These are phyloP conservation scores for Sphagnum magellanicum DNA, from an alignment of 228 moss, liverwort and hornwort genomes.

Conservation along the genomic window DNA sequence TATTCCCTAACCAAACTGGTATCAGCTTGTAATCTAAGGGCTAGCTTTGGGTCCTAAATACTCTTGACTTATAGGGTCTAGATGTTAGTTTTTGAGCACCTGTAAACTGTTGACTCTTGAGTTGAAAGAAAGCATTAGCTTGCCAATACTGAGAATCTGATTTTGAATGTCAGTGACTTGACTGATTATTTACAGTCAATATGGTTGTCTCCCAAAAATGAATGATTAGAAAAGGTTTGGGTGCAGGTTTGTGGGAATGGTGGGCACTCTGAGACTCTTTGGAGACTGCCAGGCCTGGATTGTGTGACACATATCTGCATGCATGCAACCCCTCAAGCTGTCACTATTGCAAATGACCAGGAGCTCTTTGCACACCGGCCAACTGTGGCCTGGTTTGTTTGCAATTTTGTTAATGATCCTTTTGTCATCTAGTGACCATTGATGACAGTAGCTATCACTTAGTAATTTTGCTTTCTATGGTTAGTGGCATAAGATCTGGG, in stretches of 20 bases:
- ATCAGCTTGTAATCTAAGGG: background rate
- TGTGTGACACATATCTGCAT: slow-evolving; percentile 38
- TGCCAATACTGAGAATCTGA: background rate
- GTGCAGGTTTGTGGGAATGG: slow-evolving; percentile 45
- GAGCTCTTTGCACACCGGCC: background rate
- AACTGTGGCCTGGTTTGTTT: background rate
- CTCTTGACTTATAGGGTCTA: too few relatives aligned
- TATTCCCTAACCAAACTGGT: background rate
- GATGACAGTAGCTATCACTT: background rate
- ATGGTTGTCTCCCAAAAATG: background rate
- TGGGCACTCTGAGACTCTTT: slow-evolving; percentile 34
- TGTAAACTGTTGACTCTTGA: too few relatives aligned
- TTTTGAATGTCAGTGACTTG: background rate
- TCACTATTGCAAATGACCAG: slow-evolving; percentile 40
- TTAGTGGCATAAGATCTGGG: background rate
- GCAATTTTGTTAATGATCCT: background rate
- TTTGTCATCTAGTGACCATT: background rate
- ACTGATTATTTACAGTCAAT: background rate
- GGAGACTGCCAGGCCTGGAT: slow-evolving; percentile 49
- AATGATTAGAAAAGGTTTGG: background rate
- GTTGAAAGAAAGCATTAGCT: background rate
- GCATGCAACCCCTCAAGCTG: slow-evolving; percentile 42
- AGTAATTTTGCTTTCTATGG: background rate
- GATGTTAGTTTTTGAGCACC: too few relatives aligned
- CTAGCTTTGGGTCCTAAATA: background rate